Evolutionary conservation across 129 eudicot genomes (phyloP).

Genomic region (Oenanthe sinensis): DNA sequence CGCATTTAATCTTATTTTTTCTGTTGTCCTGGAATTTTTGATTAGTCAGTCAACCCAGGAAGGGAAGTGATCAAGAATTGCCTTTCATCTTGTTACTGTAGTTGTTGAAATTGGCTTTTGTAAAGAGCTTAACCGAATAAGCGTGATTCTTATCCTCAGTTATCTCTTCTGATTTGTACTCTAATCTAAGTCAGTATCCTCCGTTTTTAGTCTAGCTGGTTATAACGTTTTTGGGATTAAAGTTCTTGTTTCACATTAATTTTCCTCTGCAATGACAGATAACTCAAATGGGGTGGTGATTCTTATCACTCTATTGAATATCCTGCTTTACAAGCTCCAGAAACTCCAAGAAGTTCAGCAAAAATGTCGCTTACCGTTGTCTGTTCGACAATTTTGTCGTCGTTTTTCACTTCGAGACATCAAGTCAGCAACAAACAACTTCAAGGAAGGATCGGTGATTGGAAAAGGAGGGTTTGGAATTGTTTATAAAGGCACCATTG

Average conservation of each 20-base stretch:
- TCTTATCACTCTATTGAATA: neutral
- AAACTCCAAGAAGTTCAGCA: neutral
- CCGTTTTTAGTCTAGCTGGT: neutral
- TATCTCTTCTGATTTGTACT: neutral
- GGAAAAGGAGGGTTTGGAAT: slow-evolving; percentile 14
- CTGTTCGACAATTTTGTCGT: neutral
- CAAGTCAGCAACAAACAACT: neutral
- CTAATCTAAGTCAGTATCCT: too few species aligned
- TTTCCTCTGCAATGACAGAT: neutral
- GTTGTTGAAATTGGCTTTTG: too few species aligned
- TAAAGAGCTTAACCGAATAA: too few species aligned
- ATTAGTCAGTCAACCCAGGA: too few species aligned
- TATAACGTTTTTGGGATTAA: neutral
- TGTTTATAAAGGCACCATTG: slow-evolving; percentile 2
- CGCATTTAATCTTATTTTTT: too few species aligned
- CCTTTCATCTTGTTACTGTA: too few species aligned
- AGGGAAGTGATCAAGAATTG: too few species aligned
- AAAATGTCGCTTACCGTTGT: neutral
- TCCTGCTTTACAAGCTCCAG: neutral
- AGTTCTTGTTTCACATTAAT: neutral
- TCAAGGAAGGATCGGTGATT: neutral
- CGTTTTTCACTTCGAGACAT: slow-evolving; percentile 8
- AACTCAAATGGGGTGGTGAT: neutral
- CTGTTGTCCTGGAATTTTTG: too few species aligned
- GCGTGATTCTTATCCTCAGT: neutral